Evolutionary conservation across 148 eudicot genomes (phyloP).

Genomic region (Camellia lanceoleosa): DNA sequence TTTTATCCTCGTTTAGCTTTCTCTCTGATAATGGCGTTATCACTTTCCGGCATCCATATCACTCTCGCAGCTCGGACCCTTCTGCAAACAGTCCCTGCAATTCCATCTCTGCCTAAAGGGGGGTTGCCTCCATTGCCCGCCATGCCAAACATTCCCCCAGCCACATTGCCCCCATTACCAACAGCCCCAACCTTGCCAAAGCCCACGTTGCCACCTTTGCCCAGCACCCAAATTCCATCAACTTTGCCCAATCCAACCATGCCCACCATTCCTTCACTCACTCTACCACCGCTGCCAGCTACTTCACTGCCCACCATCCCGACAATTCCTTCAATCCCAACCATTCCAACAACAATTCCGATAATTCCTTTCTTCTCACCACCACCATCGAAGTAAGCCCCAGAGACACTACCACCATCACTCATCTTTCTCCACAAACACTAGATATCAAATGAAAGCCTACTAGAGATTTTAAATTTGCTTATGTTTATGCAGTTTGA

Average conservation of each 20-base stretch:
- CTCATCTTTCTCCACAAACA: neutral
- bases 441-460: neutral
- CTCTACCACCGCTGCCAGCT: slow-evolving; percentile 15
- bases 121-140: slow-evolving; percentile 17
- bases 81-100: slow-evolving; percentile 13
- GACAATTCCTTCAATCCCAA: neutral
- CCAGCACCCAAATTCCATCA: neutral
- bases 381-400: neutral
- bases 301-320: neutral
- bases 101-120: slow-evolving; percentile 14
- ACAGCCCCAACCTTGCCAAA: slow-evolving; percentile 11
- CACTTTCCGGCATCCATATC: slow-evolving; percentile 6
- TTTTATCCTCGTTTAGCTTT: neutral
- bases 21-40: neutral
- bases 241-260: slow-evolving; percentile 4
- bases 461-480: neutral
- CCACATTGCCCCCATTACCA: slow-evolving; percentile 5
- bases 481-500: neutral
- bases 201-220: slow-evolving; percentile 10
- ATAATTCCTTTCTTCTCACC: neutral
- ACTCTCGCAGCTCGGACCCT: slow-evolving; percentile 12
- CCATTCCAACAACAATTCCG: neutral
- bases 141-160: slow-evolving; percentile 14
- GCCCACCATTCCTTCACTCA: neutral
- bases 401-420: neutral